phyloP scores from a whole-genome alignment of 1,139 yeast genomes.

The Hyphopichia burtonii region DNA sequence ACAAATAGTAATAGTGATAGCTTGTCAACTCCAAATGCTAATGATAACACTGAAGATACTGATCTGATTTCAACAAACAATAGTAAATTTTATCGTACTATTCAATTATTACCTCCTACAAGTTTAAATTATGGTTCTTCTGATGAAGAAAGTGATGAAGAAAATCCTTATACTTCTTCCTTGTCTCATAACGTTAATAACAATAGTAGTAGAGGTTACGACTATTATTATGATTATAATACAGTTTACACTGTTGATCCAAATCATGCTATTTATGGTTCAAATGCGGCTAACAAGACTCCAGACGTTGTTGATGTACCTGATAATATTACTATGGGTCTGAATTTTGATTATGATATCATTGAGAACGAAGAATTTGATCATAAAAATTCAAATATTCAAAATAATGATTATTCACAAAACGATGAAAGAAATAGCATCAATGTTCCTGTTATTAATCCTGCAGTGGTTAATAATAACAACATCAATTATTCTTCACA shows the following conservation, averaged over 20 bases:
- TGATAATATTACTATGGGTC: constrained; percentile 42
- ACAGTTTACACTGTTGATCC: constrained; percentile 70
- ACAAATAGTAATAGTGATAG: constrained; percentile 6
- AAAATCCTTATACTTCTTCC: constrained; percentile 55
- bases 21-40: constrained; percentile 11
- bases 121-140: constrained; percentile 76
- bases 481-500: background rate
- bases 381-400: background rate
- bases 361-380: constrained; percentile 23
- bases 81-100: constrained; percentile 48
- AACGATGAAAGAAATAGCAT: constrained; percentile 5
- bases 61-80: constrained; percentile 25
- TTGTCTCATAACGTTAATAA: constrained; percentile 75
- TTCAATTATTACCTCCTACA: constrained; percentile 78
- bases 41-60: constrained; percentile 25
- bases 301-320: constrained; percentile 49
- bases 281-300: constrained; percentile 13
- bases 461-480: constrained; percentile 14
- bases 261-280: constrained; percentile 43
- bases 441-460: constrained; percentile 23
- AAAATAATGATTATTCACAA: background rate
- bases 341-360: constrained; percentile 38
- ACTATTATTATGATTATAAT: constrained; percentile 84
- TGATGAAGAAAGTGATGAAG: constrained; percentile 63
- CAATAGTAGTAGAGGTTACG: constrained; percentile 65